A percentile compares a stretch with the other conserved stretches of the same genome.
These are phyloP conservation scores for Nicotiana benthamiana DNA, from an alignment of 257 asterid genomes.

Conservation along the genomic window DNA sequence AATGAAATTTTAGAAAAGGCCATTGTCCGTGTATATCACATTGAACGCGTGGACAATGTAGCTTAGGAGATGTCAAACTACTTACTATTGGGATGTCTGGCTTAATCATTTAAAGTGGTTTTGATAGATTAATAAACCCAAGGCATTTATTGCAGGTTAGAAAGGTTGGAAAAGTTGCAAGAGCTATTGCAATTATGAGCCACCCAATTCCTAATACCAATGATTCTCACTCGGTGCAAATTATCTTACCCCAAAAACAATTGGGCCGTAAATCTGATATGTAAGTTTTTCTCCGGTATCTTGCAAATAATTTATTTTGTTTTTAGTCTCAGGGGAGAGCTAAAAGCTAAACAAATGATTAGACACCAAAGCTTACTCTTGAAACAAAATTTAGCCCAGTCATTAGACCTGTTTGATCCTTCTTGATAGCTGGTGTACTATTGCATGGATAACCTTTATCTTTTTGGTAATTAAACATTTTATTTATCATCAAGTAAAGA, in stretches of 20 bases:
- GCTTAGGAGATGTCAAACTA: neutral
- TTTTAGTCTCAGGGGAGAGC: neutral
- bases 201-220: constrained; percentile 84
- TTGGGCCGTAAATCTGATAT: constrained; percentile 83
- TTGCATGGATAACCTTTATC: neutral
- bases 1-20: neutral
- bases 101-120: neutral
- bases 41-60: neutral
- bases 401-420: neutral
- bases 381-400: neutral
- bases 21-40: neutral
- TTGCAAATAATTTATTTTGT: neutral
- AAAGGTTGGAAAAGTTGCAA: constrained; percentile 79
- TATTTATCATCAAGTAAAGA: too few species aligned
- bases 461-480: too few species aligned
- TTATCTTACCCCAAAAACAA: constrained; percentile 90
- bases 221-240: constrained; percentile 76
- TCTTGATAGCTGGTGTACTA: neutral
- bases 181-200: constrained; percentile 92
- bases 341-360: neutral
- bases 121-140: neutral
- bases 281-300: constrained; percentile 29
- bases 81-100: neutral
- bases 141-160: constrained; percentile 35
- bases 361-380: neutral